Conservation (phyloP, 108 stramenopile genomes). For the Pseudonitzschia pungens region DNA sequence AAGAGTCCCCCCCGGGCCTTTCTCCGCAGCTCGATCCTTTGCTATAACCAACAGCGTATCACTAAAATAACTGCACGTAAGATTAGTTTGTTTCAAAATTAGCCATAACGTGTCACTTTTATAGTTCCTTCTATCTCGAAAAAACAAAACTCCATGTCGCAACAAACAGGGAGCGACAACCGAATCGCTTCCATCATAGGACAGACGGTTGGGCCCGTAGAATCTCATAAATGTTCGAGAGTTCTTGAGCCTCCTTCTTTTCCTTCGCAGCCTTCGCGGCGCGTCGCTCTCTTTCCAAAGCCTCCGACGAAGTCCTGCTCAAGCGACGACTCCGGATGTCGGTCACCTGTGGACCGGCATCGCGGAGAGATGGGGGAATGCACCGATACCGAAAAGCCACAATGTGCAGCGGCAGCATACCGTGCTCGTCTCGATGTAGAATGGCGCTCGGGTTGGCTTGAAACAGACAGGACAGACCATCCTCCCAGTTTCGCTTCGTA, state of each 20-base stretch:
- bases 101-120: not conserved
- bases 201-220: constrained; percentile 34
- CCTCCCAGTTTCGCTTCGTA: constrained; percentile 42
- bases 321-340: constrained; percentile 6
- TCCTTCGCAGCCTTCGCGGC: constrained; percentile 13
- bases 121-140: not conserved
- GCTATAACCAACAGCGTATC: no score
- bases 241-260: constrained; percentile 14
- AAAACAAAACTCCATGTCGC: not conserved
- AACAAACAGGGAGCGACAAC: no score
- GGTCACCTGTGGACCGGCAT: not conserved
- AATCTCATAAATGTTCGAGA: constrained; percentile 26
- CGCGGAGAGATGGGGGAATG: not conserved
- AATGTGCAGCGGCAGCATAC: constrained; percentile 67
- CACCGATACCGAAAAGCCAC: constrained; percentile 36
- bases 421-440: constrained; percentile 36
- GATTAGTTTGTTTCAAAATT: not conserved
- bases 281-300: constrained; percentile 4
- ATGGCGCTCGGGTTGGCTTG: constrained; percentile 63
- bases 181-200: not conserved
- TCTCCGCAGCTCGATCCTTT: no score
- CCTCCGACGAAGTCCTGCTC: constrained; percentile 17
- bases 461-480: constrained; percentile 54
- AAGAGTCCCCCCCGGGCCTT: no score
- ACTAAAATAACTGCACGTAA: no score